Conservation (phyloP, 2,329 filamentous ascomycete species). For the Penicillium sp. region DNA sequence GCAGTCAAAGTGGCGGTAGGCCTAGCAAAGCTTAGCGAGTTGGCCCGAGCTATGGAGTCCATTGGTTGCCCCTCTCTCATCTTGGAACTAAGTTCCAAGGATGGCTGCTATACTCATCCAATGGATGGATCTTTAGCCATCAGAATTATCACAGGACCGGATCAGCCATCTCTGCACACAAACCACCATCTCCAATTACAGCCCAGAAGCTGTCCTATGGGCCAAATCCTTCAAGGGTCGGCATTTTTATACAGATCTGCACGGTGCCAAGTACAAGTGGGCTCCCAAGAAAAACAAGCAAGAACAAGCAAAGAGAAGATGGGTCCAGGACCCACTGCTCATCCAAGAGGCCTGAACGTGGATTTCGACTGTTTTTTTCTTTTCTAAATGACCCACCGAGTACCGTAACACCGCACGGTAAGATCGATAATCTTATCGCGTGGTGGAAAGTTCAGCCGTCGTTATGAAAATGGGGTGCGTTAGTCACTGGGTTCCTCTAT, state of each 20-base stretch:
- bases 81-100: background rate
- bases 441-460: background rate
- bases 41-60: background rate
- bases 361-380: background rate
- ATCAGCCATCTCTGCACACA: background rate
- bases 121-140: background rate
- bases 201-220: background rate
- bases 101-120: background rate
- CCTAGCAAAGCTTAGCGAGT: constrained; percentile 13
- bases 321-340: background rate
- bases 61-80: background rate
- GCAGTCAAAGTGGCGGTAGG: background rate
- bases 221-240: background rate
- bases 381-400: background rate
- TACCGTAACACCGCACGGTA: constrained; percentile 1
- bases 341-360: constrained; percentile 1
- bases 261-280: background rate
- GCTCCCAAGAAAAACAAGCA: background rate
- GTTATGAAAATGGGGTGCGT: background rate
- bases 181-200: background rate
- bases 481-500: background rate
- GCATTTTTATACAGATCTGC: background rate
- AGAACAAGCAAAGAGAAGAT: background rate
- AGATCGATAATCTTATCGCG: constrained; percentile 22
- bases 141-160: constrained; percentile 7